Base-by-base conservation (phyloP, 768 basidiomycete species). In the Boletellus emodensis region DNA sequence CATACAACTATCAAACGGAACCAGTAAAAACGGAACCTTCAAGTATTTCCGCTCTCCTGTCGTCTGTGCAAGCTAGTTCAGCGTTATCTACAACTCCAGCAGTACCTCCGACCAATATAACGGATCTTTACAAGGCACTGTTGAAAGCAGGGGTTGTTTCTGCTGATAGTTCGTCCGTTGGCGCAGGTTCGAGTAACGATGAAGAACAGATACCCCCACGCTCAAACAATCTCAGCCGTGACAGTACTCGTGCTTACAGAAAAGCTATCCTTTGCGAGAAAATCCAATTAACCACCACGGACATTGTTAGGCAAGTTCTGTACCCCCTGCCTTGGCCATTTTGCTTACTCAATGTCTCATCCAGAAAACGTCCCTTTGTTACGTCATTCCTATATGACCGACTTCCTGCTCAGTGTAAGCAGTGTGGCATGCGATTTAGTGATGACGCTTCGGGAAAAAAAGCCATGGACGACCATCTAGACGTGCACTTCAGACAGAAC, bases 401-500 rank as follows among this genome's bases (percentile, higher is more conserved):
- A 50, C 76, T 94, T 34, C 78, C 85, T 20, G 73, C 81, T 32
- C 87, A 93, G 71, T 99, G 95, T 77, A 92, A 86, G 71, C 94
- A 97, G 62, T 99, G 95, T 72, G 90, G 88, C 15, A 71, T 90
- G 47, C 85, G 95, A 39, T 95, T 94, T 68, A 73, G 86, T 42
- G 89, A 90, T 58, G 82, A 80, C 28, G 64, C 71, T 24, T 60
- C 74, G 46, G 93, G 90, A 53, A 90, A 85, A 72, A 85, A 83
- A 64, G 75, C 72, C 35, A 78, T 94, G 76, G 82, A 94, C 59
- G 82, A 85, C 51, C 96, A 99, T 64, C 77, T 98, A 60, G 95
- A 99, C 66, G 88, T 90, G 87, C 95, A 99, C 68, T 97, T 96
- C 72, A 79, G 85, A 65, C 87, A 95, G 65, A 98, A 97, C 62